These are phyloP conservation scores for Nitzschia putrida DNA, from an alignment of 108 stramenopile species.

Conservation along the genomic window DNA sequence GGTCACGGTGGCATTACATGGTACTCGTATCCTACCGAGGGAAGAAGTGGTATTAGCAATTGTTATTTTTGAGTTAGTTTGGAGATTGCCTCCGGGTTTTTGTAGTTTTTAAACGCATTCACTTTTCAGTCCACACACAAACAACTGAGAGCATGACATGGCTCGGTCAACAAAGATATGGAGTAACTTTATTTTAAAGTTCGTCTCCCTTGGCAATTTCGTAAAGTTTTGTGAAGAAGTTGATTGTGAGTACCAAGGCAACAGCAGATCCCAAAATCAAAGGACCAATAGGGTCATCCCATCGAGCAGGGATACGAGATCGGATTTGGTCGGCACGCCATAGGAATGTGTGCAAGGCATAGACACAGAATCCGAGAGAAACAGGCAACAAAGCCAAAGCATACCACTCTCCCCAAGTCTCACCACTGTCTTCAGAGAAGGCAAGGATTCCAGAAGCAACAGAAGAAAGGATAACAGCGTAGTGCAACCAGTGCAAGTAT, in stretches of 20 bases:
- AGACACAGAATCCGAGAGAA: constrained; percentile 76
- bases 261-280: constrained; percentile 66
- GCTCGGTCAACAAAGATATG: not conserved
- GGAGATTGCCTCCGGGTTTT: not conserved
- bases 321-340: constrained; percentile 86
- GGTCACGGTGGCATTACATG: too few relatives aligned
- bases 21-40: too few relatives aligned
- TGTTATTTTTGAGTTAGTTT: too few relatives aligned
- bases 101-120: not conserved
- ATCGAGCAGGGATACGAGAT: constrained; percentile 81
- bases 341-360: constrained; percentile 79
- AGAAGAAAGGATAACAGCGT: constrained; percentile 77
- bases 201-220: constrained; percentile 33
- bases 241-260: constrained; percentile 62
- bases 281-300: constrained; percentile 92
- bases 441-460: constrained; percentile 85
- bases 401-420: constrained; percentile 76
- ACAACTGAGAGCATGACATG: not conserved
- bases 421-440: constrained; percentile 62
- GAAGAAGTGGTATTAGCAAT: too few relatives aligned
- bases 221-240: constrained; percentile 70
- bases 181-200: not conserved
- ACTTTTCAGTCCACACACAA: not conserved
- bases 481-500: constrained; percentile 93
- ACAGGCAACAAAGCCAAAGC: constrained; percentile 79